Base-by-base conservation (phyloP, 441 rosid genomes). In the Flueggea neowawraea region DNA sequence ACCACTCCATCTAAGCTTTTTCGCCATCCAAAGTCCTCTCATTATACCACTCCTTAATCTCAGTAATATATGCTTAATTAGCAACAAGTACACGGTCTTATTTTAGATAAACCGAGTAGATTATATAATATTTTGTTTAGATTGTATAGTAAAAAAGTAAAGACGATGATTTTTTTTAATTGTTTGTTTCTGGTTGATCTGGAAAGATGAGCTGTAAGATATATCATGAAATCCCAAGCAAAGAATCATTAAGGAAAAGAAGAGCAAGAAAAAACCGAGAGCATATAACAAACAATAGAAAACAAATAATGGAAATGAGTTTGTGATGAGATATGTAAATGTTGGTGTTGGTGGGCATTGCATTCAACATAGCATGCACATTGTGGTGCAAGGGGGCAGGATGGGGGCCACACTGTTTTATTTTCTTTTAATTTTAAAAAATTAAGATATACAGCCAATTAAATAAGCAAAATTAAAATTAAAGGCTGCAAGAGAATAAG, bases 401-500 rank as follows among this genome's bases (percentile, higher is more conserved):
- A 8, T 62, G 48, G 76, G 74, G 72, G 61, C 76, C 69, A 63
- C 69, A 28, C 50, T 64, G 16, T 11, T 2, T 54, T 14, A 12
- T n/a, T 3, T 67, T 31, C 1, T 2, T 28, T 52, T 36, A 28
- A 2, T 5, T 54, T 54, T 63, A 31, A 31, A 10, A 47, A 0
- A 12, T 47, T 10, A 10, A 47, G 12, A 10, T 47, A 47, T 12
- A 47, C 7, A 47, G n/a, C n/a, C n/a, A n/a, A n/a, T n/a, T n/a
- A n/a, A n/a, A n/a, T n/a, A n/a, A n/a, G 50, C 12, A 16, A 13
- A 5, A 16, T 5, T 5, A n/a, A 10, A 11, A 54, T 41, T 28
- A 68, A 73, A 72, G 48, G 75, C 77, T 75, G 80, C 69, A 61
- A 67, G 55, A 67, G 75, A 72, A 75, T 65, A 75, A 68, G 47